Evolutionary conservation across 2,329 filamentous ascomycete genomes (phyloP), one percentile per base, ranked within the genome.

Genomic region (Sarocladium brachiariae): DNA sequence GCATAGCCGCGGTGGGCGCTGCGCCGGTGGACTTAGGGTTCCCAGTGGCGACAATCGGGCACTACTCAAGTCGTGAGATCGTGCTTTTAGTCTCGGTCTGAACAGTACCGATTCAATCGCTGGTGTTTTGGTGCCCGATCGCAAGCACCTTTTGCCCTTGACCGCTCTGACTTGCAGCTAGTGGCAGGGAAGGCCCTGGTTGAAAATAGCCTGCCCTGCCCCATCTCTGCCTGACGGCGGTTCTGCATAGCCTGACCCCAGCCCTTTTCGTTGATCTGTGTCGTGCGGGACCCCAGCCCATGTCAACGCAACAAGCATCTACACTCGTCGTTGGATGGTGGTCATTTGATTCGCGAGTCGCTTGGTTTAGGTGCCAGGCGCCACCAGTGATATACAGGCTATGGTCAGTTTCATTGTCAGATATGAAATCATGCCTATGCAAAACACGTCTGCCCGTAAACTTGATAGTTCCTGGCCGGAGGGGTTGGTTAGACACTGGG

Each of bases 171-270:
- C 46, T 37, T 13, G 21, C 25, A 33, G 27, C 7, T 21, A 8
- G 19, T 19, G 27, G 37, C 46, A 49, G 46, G 46, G 46, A 35
- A 49, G 31, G 19, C 46, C 46, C 46, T 49, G 30, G 10, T 49
- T 49, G 16, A 19, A 3, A n/a, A 24, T 19, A 3, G 16, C 6
- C 19, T 4, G 13, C 25, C 25, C 16, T 35, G 33, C 46, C 46
- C 18, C 46, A 49, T 49, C 31, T 11, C 46, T 49, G 46, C 46
- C 46, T 37, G 31, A 49, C 46, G 46, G 35, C 19, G n/a, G n/a
- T n/a, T n/a, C 31, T 25, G 21, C 37, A 25, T 7, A 33, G 46
- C 14, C 18, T n/a, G 7, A 47, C 24, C 43, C 27, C 43, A 18
- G 16, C 7, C 7, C n/a, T 33, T n/a, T n/a, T 33, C 4, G 27